Conservation (phyloP, 768 basidiomycete genomes). For the Naematelia aurantialba region DNA sequence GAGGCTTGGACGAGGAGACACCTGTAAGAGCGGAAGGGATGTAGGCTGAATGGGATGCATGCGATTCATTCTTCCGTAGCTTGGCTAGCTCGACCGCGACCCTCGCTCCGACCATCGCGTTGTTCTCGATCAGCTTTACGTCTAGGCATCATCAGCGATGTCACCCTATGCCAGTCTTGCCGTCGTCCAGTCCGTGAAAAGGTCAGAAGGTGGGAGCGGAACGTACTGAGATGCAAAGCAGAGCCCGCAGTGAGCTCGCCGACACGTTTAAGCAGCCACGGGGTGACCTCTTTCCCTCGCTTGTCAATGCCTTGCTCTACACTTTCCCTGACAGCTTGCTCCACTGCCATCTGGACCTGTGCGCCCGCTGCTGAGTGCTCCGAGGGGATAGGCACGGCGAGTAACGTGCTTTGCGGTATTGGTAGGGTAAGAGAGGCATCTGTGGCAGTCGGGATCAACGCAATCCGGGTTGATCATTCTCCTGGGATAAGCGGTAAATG, state of each 20-base stretch:
- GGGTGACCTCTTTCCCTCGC: constrained; percentile 85
- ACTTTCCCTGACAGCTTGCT: constrained; percentile 79
- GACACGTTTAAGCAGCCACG: constrained; percentile 84
- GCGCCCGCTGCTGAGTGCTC: constrained; percentile 66
- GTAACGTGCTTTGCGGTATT: constrained; percentile 70
- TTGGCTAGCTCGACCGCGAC: constrained; percentile 60
- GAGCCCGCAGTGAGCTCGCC: constrained; percentile 71
- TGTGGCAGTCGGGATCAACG: constrained; percentile 43
- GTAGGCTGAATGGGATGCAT: constrained; percentile 29
- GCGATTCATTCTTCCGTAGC: constrained; percentile 47
- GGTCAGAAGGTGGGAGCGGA: not conserved
- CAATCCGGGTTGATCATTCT: not conserved
- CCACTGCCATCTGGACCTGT: constrained; percentile 69
- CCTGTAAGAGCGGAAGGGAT: constrained; percentile 3
- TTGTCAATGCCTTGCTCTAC: constrained; percentile 72
- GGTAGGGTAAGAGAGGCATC: constrained; percentile 68
- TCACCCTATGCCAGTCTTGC: not conserved
- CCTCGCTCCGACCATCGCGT: constrained; percentile 66
- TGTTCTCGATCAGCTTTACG: constrained; percentile 83
- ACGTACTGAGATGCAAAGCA: constrained; percentile 69
- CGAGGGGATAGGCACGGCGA: constrained; percentile 86
- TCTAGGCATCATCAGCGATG: constrained; percentile 56
- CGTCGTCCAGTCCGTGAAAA: too few species aligned
- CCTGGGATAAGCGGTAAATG: not conserved
- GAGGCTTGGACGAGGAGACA: constrained; percentile 2